Evolutionary conservation across 2,329 filamentous ascomycete genomes (phyloP), one percentile per base, ranked within the genome.

Genomic region (Dactylonectria estremocensis): DNA sequence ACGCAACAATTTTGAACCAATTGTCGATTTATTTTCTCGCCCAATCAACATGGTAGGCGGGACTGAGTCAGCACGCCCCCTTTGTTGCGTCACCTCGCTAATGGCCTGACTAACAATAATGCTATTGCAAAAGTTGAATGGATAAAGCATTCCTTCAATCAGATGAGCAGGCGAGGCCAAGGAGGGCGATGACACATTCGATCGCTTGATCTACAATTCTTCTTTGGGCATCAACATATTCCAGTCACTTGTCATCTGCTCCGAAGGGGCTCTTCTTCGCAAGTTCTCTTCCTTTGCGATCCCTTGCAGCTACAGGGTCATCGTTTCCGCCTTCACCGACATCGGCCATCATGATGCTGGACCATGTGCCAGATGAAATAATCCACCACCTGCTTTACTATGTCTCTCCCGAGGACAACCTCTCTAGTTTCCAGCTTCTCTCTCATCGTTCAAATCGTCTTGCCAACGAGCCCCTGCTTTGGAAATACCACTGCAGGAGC

Each of bases 291-390:
- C 35, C 40, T 57, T 46, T 20, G 52, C 60, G 46, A 37, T 56
- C 45, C 33, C 16, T 52, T 56, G 40, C 64, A 18, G 31, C 65
- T 67, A 71, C 60, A 69, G 60, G 24, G 24, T 28, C 24, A 7
- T 28, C 68, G 24, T 53, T 49, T 57, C 52, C 22, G 10, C 37
- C 40, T 67, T 50, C 35, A 49, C 55, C 49, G 56, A 66, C 60
- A 55, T 55, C 60, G 64, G 64, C 64, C 69, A 75, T 61, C 70
- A 80, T 81, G 78, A 80, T 80, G 43, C 75, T 89, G 63, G 78
- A 83, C 45, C 73, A 78, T 61, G 84, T 96, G 40, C 95, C 95
- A 46, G 93, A 95, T 80, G 96, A 99, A 83, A 89, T 98, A 69
- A 86, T 98, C 74, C 90, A 94, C 77, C 88, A 91, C 60, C 92